These are phyloP conservation scores for Fusarium anguioides DNA, from an alignment of 2,329 filamentous ascomycete species.

Conservation along the genomic window DNA sequence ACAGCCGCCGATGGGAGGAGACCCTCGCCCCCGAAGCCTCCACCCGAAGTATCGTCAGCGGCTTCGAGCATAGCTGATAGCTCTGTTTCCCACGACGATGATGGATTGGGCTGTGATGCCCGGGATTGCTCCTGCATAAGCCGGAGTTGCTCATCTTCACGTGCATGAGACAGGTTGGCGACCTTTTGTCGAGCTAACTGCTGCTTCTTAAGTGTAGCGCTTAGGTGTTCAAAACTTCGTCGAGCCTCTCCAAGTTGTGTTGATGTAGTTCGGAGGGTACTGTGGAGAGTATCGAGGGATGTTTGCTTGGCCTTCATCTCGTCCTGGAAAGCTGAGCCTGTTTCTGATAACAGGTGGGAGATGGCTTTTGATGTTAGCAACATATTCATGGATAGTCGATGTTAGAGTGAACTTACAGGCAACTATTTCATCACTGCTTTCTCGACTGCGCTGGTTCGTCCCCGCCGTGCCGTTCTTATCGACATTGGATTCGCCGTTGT, in stretches of 20 bases:
- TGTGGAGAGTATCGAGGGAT: constrained; percentile 83
- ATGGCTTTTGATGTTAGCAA: constrained; percentile 66
- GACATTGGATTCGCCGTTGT: constrained; percentile 55
- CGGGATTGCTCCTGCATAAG: constrained; percentile 56
- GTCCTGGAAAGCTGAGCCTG: constrained; percentile 80
- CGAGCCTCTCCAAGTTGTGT: constrained; percentile 81
- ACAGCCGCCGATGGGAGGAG: constrained; percentile 69
- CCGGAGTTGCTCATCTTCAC: constrained; percentile 73
- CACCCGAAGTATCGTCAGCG: constrained; percentile 52
- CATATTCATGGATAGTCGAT: not conserved
- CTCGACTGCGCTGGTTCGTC: constrained; percentile 68
- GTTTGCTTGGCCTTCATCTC: constrained; percentile 87
- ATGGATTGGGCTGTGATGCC: constrained; percentile 58
- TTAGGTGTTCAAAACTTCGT: constrained; percentile 76
- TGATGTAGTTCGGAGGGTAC: constrained; percentile 82
- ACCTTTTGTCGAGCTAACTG: constrained; percentile 77
- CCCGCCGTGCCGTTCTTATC: constrained; percentile 59
- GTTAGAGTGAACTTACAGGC: constrained; percentile 68
- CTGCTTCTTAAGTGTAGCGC: constrained; percentile 72
- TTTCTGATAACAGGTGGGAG: constrained; percentile 82
- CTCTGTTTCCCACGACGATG: constrained; percentile 65
- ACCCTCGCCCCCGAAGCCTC: constrained; percentile 52
- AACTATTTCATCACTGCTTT: constrained; percentile 83
- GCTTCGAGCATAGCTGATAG: constrained; percentile 60
- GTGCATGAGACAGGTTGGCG: constrained; percentile 79